Conservation (phyloP, 371 early-diverging fungal genomes). For the Apophysomyces elegans region DNA sequence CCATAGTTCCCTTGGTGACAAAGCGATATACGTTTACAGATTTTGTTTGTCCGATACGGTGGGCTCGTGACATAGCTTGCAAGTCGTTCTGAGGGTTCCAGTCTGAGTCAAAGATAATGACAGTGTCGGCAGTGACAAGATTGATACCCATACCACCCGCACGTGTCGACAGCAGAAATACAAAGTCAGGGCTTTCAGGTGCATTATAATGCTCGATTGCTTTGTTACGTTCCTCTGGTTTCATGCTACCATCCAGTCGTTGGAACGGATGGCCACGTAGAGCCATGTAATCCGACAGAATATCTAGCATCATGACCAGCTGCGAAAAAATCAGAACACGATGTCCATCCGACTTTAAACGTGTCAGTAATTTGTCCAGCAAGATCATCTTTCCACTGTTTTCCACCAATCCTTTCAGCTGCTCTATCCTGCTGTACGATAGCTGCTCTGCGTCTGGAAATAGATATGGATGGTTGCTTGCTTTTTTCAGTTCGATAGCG, state of each 20-base stretch:
- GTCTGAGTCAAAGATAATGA: conserved; percentile 99
- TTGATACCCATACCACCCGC: conserved; percentile 99
- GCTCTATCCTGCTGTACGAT: conserved; percentile 69
- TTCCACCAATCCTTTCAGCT: conserved; percentile 77
- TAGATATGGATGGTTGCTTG: conserved; percentile 98
- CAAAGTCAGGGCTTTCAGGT: conserved; percentile 95
- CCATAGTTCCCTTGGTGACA: conserved; percentile 97
- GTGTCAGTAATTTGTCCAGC: conserved; percentile 89
- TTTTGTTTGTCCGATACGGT: conserved; percentile 99
- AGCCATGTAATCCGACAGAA: conserved; percentile 89
- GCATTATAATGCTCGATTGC: conserved; percentile 99
- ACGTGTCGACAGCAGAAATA: conserved; percentile 97
- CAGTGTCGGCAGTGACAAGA: conserved; percentile 97
- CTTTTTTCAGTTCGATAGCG: conserved; percentile 98
- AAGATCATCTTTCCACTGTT: conserved; percentile 96
- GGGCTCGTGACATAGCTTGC: conserved; percentile 99
- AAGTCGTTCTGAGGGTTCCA: conserved; percentile 99
- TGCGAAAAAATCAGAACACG: conserved; percentile 96
- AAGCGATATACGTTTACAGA: conserved; percentile 98
- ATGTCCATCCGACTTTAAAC: conserved; percentile 87
- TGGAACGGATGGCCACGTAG: conserved; percentile 89
- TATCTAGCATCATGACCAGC: conserved; percentile 95
- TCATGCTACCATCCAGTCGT: conserved; percentile 96
- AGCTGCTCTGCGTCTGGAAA: conserved; percentile 88
- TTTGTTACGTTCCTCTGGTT: conserved; percentile 91